Percentiles rank a stretch among this genome's conserved stretches.
Conservation (phyloP, 805 yeast genomes). For the Yarrowia sp. region DNA sequence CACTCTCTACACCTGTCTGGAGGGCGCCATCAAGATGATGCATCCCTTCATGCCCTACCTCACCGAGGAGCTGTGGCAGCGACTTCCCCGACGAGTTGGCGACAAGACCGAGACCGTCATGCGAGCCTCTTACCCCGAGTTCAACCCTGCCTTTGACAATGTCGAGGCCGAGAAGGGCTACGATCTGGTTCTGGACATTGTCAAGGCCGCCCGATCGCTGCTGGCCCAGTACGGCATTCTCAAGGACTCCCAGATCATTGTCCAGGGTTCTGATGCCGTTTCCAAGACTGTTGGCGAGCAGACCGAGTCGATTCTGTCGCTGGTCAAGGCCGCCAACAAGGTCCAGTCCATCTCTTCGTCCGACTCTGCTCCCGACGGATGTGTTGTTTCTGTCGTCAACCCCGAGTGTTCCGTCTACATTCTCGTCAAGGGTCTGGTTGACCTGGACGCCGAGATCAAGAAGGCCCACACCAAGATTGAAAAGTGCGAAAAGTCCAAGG, state of each 20-base stretch:
- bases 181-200: slow-evolving; percentile 77
- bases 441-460: slow-evolving; percentile 82
- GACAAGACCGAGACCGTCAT: slow-evolving; percentile 71
- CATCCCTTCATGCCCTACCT: slow-evolving; percentile 99
- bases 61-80: slow-evolving; percentile 99
- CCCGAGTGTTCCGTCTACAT: slow-evolving; percentile 83
- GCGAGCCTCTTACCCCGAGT: slow-evolving; percentile 75
- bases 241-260: slow-evolving; percentile 81
- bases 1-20: slow-evolving; percentile 88
- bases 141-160: slow-evolving; percentile 58
- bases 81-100: slow-evolving; percentile 80
- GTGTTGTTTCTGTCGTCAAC: slow-evolving; percentile 78
- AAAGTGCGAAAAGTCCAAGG: slow-evolving; percentile 58
- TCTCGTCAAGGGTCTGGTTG: slow-evolving; percentile 91
- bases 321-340: slow-evolving; percentile 84
- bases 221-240: slow-evolving; percentile 84
- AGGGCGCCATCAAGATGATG: slow-evolving; percentile 83
- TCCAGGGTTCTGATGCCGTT: slow-evolving; percentile 58
- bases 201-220: slow-evolving; percentile 87
- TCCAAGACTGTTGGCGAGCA: slow-evolving; percentile 60
- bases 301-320: slow-evolving; percentile 80
- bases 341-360: slow-evolving; percentile 57
- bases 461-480: slow-evolving; percentile 76
- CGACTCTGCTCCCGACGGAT: slow-evolving; percentile 73
- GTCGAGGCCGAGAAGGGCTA: slow-evolving; percentile 67